phyloP scores from a whole-genome alignment of 1,139 yeast species.

The Yamadazyma songkhlaensis region DNA sequence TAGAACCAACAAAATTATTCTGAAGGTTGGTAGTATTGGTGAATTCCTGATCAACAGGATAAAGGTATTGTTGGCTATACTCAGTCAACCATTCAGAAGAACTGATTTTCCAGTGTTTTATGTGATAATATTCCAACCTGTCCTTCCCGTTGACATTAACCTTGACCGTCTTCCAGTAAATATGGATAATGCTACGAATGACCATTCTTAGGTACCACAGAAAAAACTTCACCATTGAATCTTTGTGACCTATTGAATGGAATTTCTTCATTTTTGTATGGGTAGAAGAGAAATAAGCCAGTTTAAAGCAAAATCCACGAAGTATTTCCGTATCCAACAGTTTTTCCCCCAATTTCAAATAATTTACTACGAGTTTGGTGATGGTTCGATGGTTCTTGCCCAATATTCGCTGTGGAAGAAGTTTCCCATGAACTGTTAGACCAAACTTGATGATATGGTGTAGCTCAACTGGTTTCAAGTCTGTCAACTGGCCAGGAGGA shows the following conservation, averaged over 20 bases:
- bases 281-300: too few relatives aligned
- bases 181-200: constrained; percentile 45
- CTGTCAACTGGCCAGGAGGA: not conserved
- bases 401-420: constrained; percentile 53
- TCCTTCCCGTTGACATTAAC: constrained; percentile 33
- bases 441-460: constrained; percentile 1
- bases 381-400: constrained; percentile 56
- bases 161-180: constrained; percentile 68
- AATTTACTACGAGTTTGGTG: constrained; percentile 30
- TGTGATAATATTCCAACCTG: constrained; percentile 49
- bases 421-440: constrained; percentile 22
- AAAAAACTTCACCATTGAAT: constrained; percentile 40
- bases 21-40: constrained; percentile 6
- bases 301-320: too few relatives aligned
- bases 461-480: not conserved
- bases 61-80: constrained; percentile 36
- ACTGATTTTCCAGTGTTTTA: constrained; percentile 53
- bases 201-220: constrained; percentile 57
- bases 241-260: constrained; percentile 31
- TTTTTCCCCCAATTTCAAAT: constrained; percentile 36
- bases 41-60: constrained; percentile 9
- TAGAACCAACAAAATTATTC: constrained; percentile 29
- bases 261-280: constrained; percentile 20
- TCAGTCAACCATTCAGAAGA: constrained; percentile 37
- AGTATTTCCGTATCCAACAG: constrained; percentile 17